Evolutionary conservation across 2,329 filamentous ascomycete species (phyloP), one percentile per base, ranked within the genome.

Genomic region (Tolypocladium ophioglossoides): DNA sequence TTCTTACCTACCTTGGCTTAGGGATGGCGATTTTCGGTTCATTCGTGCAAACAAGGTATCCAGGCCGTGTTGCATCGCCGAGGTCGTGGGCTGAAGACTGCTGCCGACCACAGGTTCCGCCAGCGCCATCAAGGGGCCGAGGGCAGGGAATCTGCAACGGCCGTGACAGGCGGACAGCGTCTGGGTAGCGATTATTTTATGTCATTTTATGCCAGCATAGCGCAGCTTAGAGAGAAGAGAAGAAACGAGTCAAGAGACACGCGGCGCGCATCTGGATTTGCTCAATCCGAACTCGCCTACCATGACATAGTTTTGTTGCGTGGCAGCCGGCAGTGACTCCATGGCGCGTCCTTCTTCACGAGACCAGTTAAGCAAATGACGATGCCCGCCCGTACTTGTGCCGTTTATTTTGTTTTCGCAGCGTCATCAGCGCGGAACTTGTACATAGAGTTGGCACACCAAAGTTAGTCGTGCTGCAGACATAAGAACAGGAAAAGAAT

Each of bases 181-280:
- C 51, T 54, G 47, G 41, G 39, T 54, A 62, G 58, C 58, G 59
- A 58, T 56, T 52, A 53, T 49, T 55, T 39, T 57, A 40, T 53
- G 47, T 57, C 56, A 52, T 53, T 60, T 59, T 52, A 56, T 52
- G 41, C 49, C 50, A 54, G 57, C 55, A 53, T 58, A 59, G 60
- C 60, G 57, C 52, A 57, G 46, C 46, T 55, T n/a, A 58, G 46
- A 49, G 51, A 56, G n/a, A 55, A 49, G 51, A 56, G n/a, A 55
- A 24, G 39, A 39, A 14, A n/a, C 30, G 9, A 46, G 20, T 20
- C 44, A 20, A 14, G 9, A n/a, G 24, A 20, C 10, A 14, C 27
- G 18, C 11, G 7, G n/a, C 12, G 18, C 4, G 18, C n/a, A n/a
- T 20, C n/a, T 47, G 18, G 18, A 32, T 47, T 32, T 18, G 27